Base-by-base conservation (phyloP, 139 green algal genomes). In the Tetratostichococcus sp. region DNA sequence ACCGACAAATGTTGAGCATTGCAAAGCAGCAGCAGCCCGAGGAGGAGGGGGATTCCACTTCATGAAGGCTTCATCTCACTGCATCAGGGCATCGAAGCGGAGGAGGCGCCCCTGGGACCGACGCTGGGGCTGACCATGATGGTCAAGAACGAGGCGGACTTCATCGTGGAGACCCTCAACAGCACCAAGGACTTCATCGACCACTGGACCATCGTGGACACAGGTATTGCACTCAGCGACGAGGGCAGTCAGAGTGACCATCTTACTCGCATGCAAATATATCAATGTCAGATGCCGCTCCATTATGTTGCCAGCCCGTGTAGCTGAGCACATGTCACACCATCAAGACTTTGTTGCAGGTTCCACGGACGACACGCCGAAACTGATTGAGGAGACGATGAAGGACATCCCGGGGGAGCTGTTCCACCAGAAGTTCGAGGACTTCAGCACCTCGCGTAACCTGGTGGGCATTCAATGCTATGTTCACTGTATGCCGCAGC, bases 141-240 rank as follows among this genome's bases (percentile, higher is more conserved):
- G 50, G 50, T 62, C 50, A 62, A 62, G 50, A 62, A 62, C 19
- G 50, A 62, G 50, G 50, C 50, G 50, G 50, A 62, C 50, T 62
- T 62, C 50, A 62, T 62, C 50, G 50, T 62, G 19, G 11, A 62
- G 50, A 62, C 50, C 17, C 50, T 62, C 17, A 26, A 62, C 2
- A 62, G 50, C 50, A 25, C 19, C 50, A 62, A 62, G 50, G 14
- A 8, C 50, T 25, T 62, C 17, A 62, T 62, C 26, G 50, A 62
- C 50, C 50, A 62, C 50, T 62, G 50, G 50, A 62, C 50, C 14
- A 62, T 62, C 19, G 50, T 62, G 11, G 50, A 62, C 50, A 62
- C 50, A 25, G 50, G 50, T 62, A n/a, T n/a, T n/a, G n/a, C n/a
- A n/a, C n/a, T n/a, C n/a, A n/a, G n/a, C n/a, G n/a, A n/a, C n/a